Evolutionary conservation across 2,329 filamentous ascomycete species (phyloP), one percentile per base, ranked within the genome.

Genomic region (Clarireedia hainanense): DNA sequence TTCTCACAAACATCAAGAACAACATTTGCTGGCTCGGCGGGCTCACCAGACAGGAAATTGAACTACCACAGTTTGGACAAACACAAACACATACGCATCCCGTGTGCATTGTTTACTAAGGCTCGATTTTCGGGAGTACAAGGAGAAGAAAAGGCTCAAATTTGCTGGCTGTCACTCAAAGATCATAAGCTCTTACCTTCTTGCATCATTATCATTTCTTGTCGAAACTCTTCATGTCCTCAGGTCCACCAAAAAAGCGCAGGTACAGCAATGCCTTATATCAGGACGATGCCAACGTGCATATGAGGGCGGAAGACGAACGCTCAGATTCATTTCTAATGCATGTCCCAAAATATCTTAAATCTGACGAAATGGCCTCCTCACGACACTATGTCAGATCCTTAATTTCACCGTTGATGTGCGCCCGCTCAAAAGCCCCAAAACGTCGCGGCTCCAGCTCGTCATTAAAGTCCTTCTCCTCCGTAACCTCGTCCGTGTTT

Each of bases 141-240:
- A 47, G 49, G 43, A 51, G 50, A 46, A 45, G 50, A 52, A 46
- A 52, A 36, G 39, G 36, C 24, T 52, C 50, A 36, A 5, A 52
- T 5, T 45, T 52, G 37, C 39, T 46, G 26, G 37, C 23, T 17
- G 20, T 52, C 6, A 30, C 36, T 24, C 50, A 52, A 34, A n/a
- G 37, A 45, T 52, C 40, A 4, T 36, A 52, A 12, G 50, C 37
- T 34, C 26, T 52, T 52, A 40, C n/a, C 9, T 46, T 48, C n/a
- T 48, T 14, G 26, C 36, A 42, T 36, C 45, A 42, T 49, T 46
- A 43, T 49, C 52, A 43, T 15, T 48, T 34, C 36, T 24, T 55
- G 6, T 49, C 34, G 14, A 10, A 20, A n/a, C 10, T 4, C 10
- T 20, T 14, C 3, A 24, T n/a, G 9, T 34, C n/a, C 15, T 20